Percentiles rank a stretch among this genome's conserved stretches.
Conservation (phyloP, 2,329 filamentous ascomycete genomes). For the Clonostachys rhizophaga region DNA sequence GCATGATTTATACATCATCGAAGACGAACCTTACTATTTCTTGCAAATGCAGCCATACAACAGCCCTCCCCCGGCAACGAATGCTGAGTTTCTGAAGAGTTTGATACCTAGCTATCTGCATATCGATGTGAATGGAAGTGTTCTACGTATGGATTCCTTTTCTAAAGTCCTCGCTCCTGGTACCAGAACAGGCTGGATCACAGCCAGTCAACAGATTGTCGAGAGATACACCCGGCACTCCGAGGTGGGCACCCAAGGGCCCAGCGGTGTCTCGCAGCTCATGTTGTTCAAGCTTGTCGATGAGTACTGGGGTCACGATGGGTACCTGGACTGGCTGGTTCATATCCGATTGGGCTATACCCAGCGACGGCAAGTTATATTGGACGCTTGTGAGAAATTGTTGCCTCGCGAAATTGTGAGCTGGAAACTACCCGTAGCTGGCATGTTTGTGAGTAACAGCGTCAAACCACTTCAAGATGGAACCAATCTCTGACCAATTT, state of each 20-base stretch:
- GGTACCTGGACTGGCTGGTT: conserved; percentile 81
- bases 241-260: conserved; percentile 74
- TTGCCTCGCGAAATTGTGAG: conserved; percentile 67
- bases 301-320: conserved; percentile 83
- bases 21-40: conserved; percentile 89
- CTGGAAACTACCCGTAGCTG: conserved; percentile 71
- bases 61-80: background rate
- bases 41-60: conserved; percentile 42
- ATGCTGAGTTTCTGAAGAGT: conserved; percentile 49
- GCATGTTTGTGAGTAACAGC: conserved; percentile 71
- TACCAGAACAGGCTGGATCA: conserved; percentile 75
- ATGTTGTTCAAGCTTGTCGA: conserved; percentile 71
- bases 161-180: conserved; percentile 81
- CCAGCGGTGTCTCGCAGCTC: conserved; percentile 73
- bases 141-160: conserved; percentile 81
- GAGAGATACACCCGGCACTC: conserved; percentile 72
- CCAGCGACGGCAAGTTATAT: conserved; percentile 62
- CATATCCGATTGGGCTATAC: conserved; percentile 73
- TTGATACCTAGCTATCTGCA: conserved; percentile 60
- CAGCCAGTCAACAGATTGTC: conserved; percentile 71
- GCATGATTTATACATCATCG: conserved; percentile 75
- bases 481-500: background rate
- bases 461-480: background rate
- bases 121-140: conserved; percentile 74
- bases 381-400: conserved; percentile 68